Evolutionary conservation across 345 rosid genomes (phyloP).

Genomic region (Psidium guajava): DNA sequence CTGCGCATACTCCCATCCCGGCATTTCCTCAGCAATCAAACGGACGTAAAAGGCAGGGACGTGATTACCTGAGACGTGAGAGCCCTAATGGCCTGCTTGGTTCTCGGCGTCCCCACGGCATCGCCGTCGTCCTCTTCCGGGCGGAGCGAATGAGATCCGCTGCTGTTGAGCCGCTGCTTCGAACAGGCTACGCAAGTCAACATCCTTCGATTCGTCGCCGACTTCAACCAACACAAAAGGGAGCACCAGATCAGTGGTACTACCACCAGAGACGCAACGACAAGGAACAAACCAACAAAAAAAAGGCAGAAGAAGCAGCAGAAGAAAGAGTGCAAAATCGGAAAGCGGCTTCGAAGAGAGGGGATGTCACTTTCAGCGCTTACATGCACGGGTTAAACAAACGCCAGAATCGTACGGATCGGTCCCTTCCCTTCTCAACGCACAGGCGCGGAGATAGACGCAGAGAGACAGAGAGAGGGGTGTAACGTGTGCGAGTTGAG

Average conservation of each 20-base stretch:
- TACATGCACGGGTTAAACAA: neutral
- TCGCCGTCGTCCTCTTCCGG: slow-evolving; percentile 35
- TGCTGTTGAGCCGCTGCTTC: slow-evolving; percentile 43
- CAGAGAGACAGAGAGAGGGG: neutral
- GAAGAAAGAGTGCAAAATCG: neutral
- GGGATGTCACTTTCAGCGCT: neutral
- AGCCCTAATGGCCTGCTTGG: slow-evolving; percentile 62
- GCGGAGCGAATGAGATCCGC: slow-evolving; percentile 31
- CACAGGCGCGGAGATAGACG: neutral
- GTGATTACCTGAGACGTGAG: slow-evolving; percentile 65
- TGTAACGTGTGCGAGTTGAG: too few species aligned
- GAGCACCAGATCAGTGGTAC: neutral
- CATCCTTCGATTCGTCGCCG: slow-evolving; percentile 19
- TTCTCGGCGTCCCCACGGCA: slow-evolving; percentile 53
- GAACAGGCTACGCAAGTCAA: slow-evolving; percentile 86
- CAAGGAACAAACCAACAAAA: neutral
- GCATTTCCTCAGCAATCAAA: slow-evolving; percentile 3
- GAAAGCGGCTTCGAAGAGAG: neutral
- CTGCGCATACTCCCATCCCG: neutral
- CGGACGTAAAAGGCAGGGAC: neutral
- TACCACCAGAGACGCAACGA: neutral
- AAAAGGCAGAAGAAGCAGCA: too few species aligned
- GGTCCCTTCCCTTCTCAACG: neutral
- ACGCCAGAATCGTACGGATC: neutral
- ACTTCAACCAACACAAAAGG: neutral